These are phyloP conservation scores for Trichoderma sp. DNA, from an alignment of 2,329 filamentous ascomycete genomes.

Conservation along the genomic window DNA sequence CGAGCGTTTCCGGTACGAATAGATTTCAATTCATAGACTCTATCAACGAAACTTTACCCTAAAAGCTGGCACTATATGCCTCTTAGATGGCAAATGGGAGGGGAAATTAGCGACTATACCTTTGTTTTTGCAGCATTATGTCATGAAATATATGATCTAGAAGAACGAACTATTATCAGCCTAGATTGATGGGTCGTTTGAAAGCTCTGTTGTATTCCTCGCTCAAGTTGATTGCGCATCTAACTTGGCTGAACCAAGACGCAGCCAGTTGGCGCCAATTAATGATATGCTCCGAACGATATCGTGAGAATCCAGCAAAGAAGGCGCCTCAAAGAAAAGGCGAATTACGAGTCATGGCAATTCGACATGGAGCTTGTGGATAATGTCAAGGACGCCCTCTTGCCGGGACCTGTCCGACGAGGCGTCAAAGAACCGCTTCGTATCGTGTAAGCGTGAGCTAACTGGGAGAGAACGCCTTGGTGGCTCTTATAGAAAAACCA, in stretches of 20 bases:
- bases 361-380: not conserved
- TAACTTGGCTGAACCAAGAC: not conserved
- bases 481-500: constrained; percentile 1
- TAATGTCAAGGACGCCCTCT: not conserved
- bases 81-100: not conserved
- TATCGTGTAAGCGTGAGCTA: not conserved
- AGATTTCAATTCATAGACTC: not conserved
- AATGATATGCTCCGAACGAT: not conserved
- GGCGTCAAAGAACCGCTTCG: not conserved
- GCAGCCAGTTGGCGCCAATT: not conserved
- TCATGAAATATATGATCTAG: not conserved
- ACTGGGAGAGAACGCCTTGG: not conserved
- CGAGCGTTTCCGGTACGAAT: not conserved
- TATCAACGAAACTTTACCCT: not conserved
- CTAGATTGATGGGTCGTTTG: not conserved
- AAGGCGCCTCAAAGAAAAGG: not conserved
- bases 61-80: not conserved
- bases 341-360: not conserved
- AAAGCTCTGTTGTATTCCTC: not conserved
- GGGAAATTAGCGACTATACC: not conserved
- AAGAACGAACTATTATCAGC: not conserved
- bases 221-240: not conserved
- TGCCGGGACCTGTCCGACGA: constrained; percentile 13
- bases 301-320: not conserved
- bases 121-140: not conserved